Conservation (phyloP, 2,329 filamentous ascomycete species). For the Ascochyta rabiei region DNA sequence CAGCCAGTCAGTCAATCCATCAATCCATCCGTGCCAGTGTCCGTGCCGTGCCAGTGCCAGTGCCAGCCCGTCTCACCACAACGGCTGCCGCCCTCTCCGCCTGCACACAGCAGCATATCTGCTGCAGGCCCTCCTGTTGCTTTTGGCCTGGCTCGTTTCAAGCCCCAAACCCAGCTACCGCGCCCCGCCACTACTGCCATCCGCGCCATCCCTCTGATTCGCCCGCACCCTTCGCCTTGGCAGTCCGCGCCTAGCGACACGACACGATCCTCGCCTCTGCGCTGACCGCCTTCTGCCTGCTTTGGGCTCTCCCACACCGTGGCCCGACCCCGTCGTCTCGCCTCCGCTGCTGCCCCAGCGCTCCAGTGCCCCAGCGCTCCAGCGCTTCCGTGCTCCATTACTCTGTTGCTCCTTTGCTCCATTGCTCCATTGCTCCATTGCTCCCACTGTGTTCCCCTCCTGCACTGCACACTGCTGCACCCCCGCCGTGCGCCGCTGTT, state of each 20-base stretch:
- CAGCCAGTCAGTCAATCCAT: not conserved
- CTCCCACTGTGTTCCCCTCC: too few species aligned
- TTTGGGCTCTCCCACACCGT: slow-evolving; percentile 23
- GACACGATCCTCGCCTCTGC: slow-evolving; percentile 24
- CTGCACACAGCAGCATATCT: slow-evolving; percentile 18
- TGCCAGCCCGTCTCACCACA: slow-evolving; percentile 23
- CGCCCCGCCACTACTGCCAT: slow-evolving; percentile 22
- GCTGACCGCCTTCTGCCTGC: slow-evolving; percentile 38
- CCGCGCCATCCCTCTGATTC: slow-evolving; percentile 32
- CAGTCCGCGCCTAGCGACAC: slow-evolving; percentile 25
- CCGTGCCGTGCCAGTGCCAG: not conserved
- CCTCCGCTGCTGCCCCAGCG: slow-evolving; percentile 28
- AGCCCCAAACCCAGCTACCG: slow-evolving; percentile 21
- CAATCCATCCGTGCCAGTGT: too few species aligned
- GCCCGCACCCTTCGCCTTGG: slow-evolving; percentile 34
- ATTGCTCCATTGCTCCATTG: slow-evolving; percentile 7
- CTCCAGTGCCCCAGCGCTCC: slow-evolving; percentile 1
- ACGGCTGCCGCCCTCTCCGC: slow-evolving; percentile 22
- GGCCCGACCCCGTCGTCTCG: slow-evolving; percentile 23
- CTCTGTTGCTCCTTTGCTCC: too few species aligned
- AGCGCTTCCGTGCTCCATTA: slow-evolving; percentile 7
- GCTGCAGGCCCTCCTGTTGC: slow-evolving; percentile 14
- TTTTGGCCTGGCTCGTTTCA: slow-evolving; percentile 22
- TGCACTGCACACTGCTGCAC: slow-evolving; percentile 21
- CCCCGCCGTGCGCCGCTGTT: slow-evolving; percentile 10